Base-by-base conservation (phyloP, 257 asterid genomes). In the Agastache rugosa region DNA sequence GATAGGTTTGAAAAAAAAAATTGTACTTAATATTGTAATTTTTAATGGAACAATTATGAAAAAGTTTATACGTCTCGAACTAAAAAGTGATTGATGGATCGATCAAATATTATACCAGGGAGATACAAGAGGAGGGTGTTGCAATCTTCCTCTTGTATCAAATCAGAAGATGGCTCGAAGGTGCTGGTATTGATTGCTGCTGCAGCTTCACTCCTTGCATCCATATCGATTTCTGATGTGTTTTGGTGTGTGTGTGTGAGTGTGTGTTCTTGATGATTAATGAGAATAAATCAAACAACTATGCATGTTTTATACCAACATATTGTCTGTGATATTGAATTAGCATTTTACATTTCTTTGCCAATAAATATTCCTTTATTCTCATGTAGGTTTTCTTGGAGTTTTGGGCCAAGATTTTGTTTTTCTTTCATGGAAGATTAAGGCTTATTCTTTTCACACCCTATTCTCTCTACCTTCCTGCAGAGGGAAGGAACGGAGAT, bases 101-200 rank as follows among this genome's bases (percentile, higher is more conserved):
- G 5, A 42, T 42, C 48, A 25, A 1, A 11, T 11, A 11, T 10
- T 11, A 39, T 53, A 53, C 98, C 97, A 1, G 90, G 88, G 34
- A 93, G 82, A 82, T 85, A 63, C 42, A 90, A 2, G 53, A 85
- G 76, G 74, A 90, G 79, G 29, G 89, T 90, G 80, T 84, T 85
- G 74, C 82, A 76, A 34, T 89, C 90, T 69, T 83, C 78, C 80
- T 80, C 96, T n/a, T 75, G 67, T 37, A 83, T 83, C 55, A 78
- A 17, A 39, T 90, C 91, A 31, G 75, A 72, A 34, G 74, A 4
- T 19, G 97, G 97, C 62, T 83, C 87, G 64, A 87, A 86, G n/a
- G 62, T 84, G 67, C 75, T 79, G 39, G 27, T 63, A 63, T 54
- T 53, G 59, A 2, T 44, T 56, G 78, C 60, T 68, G 48, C 81